These are phyloP conservation scores for Xylaria sp. DNA, from an alignment of 2,329 filamentous ascomycete species.

Conservation along the genomic window DNA sequence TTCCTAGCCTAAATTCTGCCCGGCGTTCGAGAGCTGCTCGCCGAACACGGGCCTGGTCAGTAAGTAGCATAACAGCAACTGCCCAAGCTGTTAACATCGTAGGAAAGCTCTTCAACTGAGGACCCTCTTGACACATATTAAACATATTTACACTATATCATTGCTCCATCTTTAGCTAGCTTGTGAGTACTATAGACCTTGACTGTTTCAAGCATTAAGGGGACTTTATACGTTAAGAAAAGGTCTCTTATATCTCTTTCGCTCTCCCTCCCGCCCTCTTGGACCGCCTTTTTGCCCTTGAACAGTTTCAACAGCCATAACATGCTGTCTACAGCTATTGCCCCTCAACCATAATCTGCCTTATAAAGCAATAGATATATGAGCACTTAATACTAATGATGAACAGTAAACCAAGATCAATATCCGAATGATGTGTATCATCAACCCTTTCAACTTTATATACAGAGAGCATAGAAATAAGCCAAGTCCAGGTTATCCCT, in stretches of 20 bases:
- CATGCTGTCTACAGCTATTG: background rate
- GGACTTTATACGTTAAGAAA: background rate
- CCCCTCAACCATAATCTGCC: background rate
- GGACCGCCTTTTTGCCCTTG: background rate
- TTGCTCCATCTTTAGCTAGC: background rate
- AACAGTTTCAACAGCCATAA: background rate
- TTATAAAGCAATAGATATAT: background rate
- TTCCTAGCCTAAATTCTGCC: too few relatives aligned
- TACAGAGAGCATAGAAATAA: constrained; percentile 32
- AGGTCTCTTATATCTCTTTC: background rate
- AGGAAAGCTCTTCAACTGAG: background rate
- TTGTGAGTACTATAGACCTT: background rate
- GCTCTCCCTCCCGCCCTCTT: background rate
- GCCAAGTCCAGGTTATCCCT: background rate
- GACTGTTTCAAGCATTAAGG: background rate
- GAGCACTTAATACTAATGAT: background rate
- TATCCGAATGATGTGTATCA: background rate
- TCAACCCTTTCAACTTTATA: constrained; percentile 26
- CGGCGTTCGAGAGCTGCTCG: background rate
- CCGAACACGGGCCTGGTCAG: background rate
- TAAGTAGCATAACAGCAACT: background rate
- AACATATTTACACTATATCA: background rate
- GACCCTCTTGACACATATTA: background rate
- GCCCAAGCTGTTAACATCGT: background rate
- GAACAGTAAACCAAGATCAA: background rate